Evolutionary conservation across 2,329 filamentous ascomycete species (phyloP).

Genomic region (Monilinia polystroma): DNA sequence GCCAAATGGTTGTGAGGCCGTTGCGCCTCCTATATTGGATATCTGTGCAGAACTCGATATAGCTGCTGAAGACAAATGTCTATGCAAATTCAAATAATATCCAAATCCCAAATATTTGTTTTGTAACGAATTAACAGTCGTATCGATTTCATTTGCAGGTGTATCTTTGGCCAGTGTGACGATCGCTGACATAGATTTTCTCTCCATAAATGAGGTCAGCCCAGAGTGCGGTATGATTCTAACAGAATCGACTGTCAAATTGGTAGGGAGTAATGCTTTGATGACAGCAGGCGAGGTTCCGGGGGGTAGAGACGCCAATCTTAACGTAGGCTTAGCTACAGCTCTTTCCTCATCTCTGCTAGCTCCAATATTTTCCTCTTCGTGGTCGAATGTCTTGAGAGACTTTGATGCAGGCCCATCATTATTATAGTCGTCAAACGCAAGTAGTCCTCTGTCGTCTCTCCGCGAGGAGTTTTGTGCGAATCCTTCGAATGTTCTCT

Average conservation of each 20-base stretch:
- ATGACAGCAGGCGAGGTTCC: constrained; percentile 59
- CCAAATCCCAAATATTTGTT: constrained; percentile 84
- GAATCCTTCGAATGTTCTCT: constrained; percentile 53
- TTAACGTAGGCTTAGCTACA: constrained; percentile 60
- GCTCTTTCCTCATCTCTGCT: constrained; percentile 54
- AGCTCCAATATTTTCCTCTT: constrained; percentile 42
- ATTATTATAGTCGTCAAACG: constrained; percentile 39
- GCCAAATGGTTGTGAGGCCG: constrained; percentile 69
- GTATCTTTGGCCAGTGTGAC: constrained; percentile 80
- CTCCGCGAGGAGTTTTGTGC: constrained; percentile 40
- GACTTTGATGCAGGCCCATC: constrained; percentile 32
- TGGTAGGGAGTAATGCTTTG: constrained; percentile 58
- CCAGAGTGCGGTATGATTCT: constrained; percentile 62
- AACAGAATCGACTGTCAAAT: constrained; percentile 68
- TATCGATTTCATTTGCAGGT: constrained; percentile 78
- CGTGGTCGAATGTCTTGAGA: constrained; percentile 42
- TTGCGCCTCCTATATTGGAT: constrained; percentile 41
- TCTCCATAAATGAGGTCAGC: constrained; percentile 54
- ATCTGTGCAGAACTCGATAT: constrained; percentile 54
- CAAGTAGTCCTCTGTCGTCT: constrained; percentile 38
- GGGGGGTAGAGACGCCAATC: constrained; percentile 60
- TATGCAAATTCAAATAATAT: constrained; percentile 75
- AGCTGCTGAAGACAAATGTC: constrained; percentile 76
- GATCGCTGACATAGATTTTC: constrained; percentile 73
- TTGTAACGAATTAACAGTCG: constrained; percentile 72